Evolutionary conservation across 1,284 basidiomycete genomes (phyloP), one percentile per base, ranked within the genome.

Genomic region (Cryptococcus sp.): DNA sequence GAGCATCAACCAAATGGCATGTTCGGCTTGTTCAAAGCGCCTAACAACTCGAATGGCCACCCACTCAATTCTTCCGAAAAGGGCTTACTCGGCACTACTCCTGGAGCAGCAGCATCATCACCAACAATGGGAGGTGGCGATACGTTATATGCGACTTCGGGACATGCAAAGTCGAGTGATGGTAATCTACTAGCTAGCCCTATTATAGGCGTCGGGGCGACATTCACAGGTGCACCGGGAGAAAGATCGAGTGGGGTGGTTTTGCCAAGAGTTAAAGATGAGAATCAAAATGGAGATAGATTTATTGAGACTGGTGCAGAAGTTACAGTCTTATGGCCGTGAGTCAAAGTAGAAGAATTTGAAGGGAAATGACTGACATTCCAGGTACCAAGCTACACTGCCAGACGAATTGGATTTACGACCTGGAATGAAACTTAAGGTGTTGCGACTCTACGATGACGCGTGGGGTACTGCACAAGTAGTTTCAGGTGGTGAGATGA

Each of bases 381-480:
- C 6, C 23, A 68, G 66, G 43, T 76, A 77, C 57, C 56, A 64
- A 38, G 72, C 73, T 2, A 52, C 69, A 7, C 58, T 76, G 31
- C 66, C 67, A n/a, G 75, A 77, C 55, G 75, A 77, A 56, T 62
- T 77, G 15, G 71, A 71, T 33, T 59, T 77, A 31, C 46, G 58
- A 38, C 74, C 74, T 3, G 75, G 74, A 5, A 75, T 77, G 74
- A 67, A 63, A 47, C 50, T 77, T 11, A 54, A 57, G 3, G 70
- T 76, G 13, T 49, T 68, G 43, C 62, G 72, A 36, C 56, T 75
- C 35, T 77, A 71, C 57, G 74, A 77, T 54, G 75, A 77, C 58
- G 72, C 71, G 2, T 77, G 75, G 74, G 76, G 68, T 0, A 72
- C 69, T 1, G 74, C 70, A 7, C 63, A 69, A 48, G 63, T 73